These are phyloP conservation scores for Amoeboaphelidium occidentale DNA, from an alignment of 371 early-diverging fungal genomes.

Conservation along the genomic window DNA sequence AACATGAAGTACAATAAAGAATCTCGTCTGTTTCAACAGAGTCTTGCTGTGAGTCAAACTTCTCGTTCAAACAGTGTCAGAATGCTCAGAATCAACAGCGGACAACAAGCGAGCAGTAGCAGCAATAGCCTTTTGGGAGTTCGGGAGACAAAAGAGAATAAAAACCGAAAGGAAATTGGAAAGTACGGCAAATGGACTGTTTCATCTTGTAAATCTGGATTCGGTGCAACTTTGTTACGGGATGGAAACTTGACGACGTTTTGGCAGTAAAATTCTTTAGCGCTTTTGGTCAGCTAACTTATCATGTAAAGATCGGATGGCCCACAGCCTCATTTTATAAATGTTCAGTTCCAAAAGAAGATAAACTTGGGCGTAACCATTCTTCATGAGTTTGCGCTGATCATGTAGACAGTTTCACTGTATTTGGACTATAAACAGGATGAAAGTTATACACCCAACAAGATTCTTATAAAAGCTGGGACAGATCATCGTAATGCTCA, in stretches of 20 bases:
- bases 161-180: conserved; percentile 20
- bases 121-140: too few species aligned
- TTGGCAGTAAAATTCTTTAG: conserved; percentile 41
- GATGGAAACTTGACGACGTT: conserved; percentile 43
- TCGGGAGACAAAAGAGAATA: background rate
- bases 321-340: conserved; percentile 29
- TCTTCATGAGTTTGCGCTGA: conserved; percentile 5
- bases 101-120: too few species aligned
- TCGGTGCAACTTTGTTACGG: conserved; percentile 33
- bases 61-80: too few species aligned
- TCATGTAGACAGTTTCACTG: conserved; percentile 32
- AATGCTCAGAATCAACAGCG: too few species aligned
- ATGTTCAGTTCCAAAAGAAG: conserved; percentile 24
- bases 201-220: conserved; percentile 32
- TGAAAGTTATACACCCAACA: conserved; percentile 74
- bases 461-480: conserved; percentile 42
- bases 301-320: conserved; percentile 23
- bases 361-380: conserved; percentile 20
- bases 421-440: conserved; percentile 55
- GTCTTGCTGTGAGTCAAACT: too few species aligned
- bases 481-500: too few species aligned
- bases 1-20: too few species aligned
- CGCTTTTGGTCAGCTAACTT: background rate
- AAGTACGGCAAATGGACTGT: conserved; percentile 34
- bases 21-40: too few species aligned